Base-by-base conservation (phyloP, 179 eudicot genomes). In the Silene coronaria region DNA sequence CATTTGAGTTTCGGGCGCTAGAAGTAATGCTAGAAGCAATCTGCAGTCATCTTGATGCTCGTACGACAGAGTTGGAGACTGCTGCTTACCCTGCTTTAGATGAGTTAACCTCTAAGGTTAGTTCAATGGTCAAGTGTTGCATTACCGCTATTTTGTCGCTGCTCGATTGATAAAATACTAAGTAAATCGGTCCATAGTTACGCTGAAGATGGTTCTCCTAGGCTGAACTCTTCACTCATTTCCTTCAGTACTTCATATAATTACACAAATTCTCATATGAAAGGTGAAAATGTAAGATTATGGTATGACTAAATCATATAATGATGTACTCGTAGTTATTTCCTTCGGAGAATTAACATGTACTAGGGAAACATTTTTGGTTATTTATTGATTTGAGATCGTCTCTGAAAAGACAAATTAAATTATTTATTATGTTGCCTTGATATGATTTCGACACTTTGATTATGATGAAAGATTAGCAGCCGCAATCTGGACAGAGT, bases 41-140 rank as follows among this genome's bases (percentile, higher is more conserved):
- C 24, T 92, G 96, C 76, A 91, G 90, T 76, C 86, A 85, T 81
- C 89, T 92, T 51, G 97, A 92, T 80, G 92, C 96, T 24, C 91
- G 91, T 22, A 87, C 94, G 16, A 80, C 86, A 16, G 96, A 92
- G 67, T 63, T 92, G 81, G 97, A 92, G 80, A 83, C 87, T 69
- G 92, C 79, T 74, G 89, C 97, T 70, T 92, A 92, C 76, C 97
- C 97, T 22, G 97, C 97, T 80, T 82, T 92, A 70, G 97, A 92
- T 77, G 96, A 91, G 81, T 89, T 92, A 17, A 92, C 96, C 58
- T 88, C 96, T n/a, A 91, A 86, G 96, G 97, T 85, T 74, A 81
- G n/a, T 23, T 63, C 13, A 38, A 46, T 58, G 32, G 9, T 13
- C 11, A 19, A 78, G 14, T 55, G 58, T 12, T 30, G 17, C 10